Base-by-base conservation (phyloP, 1,284 basidiomycete genomes). In the Sanguinoderma infundibulare region DNA sequence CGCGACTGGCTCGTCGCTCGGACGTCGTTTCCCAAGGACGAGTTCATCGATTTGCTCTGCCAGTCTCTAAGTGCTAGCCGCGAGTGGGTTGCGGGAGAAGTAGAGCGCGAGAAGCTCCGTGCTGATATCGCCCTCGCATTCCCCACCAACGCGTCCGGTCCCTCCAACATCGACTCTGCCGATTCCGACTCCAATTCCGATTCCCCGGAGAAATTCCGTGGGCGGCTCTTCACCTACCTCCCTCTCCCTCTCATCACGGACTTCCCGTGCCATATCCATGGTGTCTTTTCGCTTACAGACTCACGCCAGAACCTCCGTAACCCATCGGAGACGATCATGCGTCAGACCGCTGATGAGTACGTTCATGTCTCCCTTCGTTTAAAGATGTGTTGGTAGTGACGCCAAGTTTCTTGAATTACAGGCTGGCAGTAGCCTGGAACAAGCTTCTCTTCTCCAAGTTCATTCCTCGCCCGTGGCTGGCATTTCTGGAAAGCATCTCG, bases 261-360 rank as follows among this genome's bases (percentile, higher is more conserved):
- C 2, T 83, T 83, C 57, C 78, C 79, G 1, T 72, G 74, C 3
- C 81, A 84, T 56, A 64, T 84, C 9, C 80, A 85, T 64, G 79
- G 74, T 0, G 63, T 80, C 0, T 83, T 85, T 60, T 79, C 82
- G 0, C 70, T 84, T 15, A 82, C 81, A 0, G 72, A 75, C 20
- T 79, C 78, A 1, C 72, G 83, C 22, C 81, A 83, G 59, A 75
- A 80, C 52, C 69, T 84, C 10, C 72, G 77, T 22, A 83, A 83
- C 58, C 62, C 70, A 5, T 73, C 74, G 9, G 82, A 83, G 58
- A 73, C 69, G 1, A 79, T 79, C 2, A 68, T 81, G 22, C 73
- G 74, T 0, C 65, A 66, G 10, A 76, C 77, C 0, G 73, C 73
- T 49, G 80, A 83, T 60, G 74, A 75, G 82, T 83, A 68, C 38